Evolutionary conservation across 2,329 filamentous ascomycete species (phyloP).

Genomic region (Ceratocystiopsis sp.): DNA sequence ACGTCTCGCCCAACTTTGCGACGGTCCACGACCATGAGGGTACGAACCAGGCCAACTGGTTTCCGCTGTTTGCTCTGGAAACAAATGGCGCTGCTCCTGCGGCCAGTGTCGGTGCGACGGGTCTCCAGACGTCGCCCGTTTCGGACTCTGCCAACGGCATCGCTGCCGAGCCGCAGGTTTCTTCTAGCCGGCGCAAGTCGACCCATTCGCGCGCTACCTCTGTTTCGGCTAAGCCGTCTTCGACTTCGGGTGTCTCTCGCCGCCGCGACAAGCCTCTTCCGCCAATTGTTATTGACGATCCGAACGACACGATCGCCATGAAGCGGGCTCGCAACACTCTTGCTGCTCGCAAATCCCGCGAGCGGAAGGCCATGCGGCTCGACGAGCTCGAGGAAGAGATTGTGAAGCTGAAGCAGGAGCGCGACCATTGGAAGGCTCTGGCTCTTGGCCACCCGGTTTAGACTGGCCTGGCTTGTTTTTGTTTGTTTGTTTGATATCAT

Average conservation of each 20-base stretch:
- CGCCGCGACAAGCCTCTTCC: slow-evolving; percentile 68
- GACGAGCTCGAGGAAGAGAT: slow-evolving; percentile 61
- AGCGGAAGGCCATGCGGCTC: slow-evolving; percentile 64
- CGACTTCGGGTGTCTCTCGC: slow-evolving; percentile 54
- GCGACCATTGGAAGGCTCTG: slow-evolving; percentile 47
- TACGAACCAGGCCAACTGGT: slow-evolving; percentile 44
- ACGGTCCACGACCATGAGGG: slow-evolving; percentile 36
- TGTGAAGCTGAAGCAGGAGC: slow-evolving; percentile 46
- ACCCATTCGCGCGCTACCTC: slow-evolving; percentile 21
- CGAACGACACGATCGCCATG: slow-evolving; percentile 57
- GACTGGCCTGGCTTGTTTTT: slow-evolving; percentile 7
- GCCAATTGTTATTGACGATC: slow-evolving; percentile 60
- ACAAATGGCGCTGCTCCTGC: slow-evolving; percentile 5
- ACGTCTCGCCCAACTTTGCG: slow-evolving; percentile 62
- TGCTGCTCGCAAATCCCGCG: slow-evolving; percentile 82
- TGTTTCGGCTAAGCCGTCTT: slow-evolving; percentile 42
- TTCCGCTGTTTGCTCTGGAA: slow-evolving; percentile 51
- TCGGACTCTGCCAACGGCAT: no score
- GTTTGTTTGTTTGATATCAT: neutral
- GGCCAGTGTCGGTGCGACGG: slow-evolving; percentile 6
- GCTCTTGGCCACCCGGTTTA: slow-evolving; percentile 21
- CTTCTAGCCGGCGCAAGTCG: slow-evolving; percentile 30
- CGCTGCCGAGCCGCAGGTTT: slow-evolving; percentile 13
- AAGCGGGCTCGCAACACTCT: slow-evolving; percentile 91
- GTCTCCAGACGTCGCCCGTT: no score